A percentile compares a stretch with the other conserved stretches of the same genome.
phyloP scores from a whole-genome alignment of 1,139 yeast species.

The Scheffersomyces segobiensis region DNA sequence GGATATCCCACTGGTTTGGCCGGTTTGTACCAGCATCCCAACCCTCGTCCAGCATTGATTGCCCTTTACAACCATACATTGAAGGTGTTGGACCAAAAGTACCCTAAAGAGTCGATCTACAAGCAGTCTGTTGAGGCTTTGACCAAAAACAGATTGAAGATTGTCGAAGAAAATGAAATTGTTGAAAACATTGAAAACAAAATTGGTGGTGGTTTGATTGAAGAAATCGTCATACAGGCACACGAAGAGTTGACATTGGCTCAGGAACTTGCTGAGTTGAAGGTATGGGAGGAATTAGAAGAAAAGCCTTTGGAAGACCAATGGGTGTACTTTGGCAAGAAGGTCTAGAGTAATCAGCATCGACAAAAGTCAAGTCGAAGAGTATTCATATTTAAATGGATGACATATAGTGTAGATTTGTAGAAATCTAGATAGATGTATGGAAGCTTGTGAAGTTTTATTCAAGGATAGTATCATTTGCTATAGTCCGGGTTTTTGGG shows the following conservation, averaged over 20 bases:
- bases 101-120: slow-evolving; percentile 73
- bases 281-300: slow-evolving; percentile 66
- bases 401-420: neutral
- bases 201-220: slow-evolving; percentile 83
- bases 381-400: neutral
- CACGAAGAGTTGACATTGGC: slow-evolving; percentile 76
- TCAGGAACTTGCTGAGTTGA: slow-evolving; percentile 65
- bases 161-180: slow-evolving; percentile 66
- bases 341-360: slow-evolving; percentile 28
- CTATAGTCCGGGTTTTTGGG: too few relatives aligned
- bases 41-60: slow-evolving; percentile 79
- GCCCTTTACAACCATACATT: slow-evolving; percentile 73
- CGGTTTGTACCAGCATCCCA: slow-evolving; percentile 77
- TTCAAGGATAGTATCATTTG: neutral
- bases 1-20: slow-evolving; percentile 82
- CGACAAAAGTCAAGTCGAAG: neutral
- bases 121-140: slow-evolving; percentile 74
- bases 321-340: slow-evolving; percentile 71
- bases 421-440: neutral
- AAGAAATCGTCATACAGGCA: slow-evolving; percentile 81
- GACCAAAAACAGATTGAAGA: slow-evolving; percentile 66
- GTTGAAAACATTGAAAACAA: slow-evolving; percentile 67
- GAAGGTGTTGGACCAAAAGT: slow-evolving; percentile 53
- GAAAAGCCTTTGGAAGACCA: slow-evolving; percentile 73
- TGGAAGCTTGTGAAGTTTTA: neutral